Evolutionary conservation across 495 filamentous ascomycete genomes (phyloP), one percentile per base, ranked within the genome.

Genomic region (Symbiotaphrina buchneri): DNA sequence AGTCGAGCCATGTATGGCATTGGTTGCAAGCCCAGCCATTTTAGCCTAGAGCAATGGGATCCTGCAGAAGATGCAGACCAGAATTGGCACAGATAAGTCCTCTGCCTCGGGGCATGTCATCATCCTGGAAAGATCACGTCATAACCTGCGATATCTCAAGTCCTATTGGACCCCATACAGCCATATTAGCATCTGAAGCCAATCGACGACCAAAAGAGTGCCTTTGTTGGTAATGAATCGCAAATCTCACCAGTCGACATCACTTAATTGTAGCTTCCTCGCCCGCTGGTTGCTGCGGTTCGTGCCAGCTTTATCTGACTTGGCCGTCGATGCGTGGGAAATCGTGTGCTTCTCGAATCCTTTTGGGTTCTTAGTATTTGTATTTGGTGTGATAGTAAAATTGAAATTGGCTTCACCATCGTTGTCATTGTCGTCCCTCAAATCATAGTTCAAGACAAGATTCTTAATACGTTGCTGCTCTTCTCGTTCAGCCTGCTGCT

Each of bases 391-490:
- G 54, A 40, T 56, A 58, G 35, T 58, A 28, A 46, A 48, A 42
- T 23, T 45, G 42, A 47, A 54, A 50, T 45, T 41, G 45, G 56
- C n/a, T n/a, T 74, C 61, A 70, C 85, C 82, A 45, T 80, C 66
- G 33, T 61, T 52, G 19, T 83, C 74, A 44, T 71, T 64, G 33
- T 71, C 81, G 31, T 76, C 75, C 21, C 75, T 64, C 33, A 87
- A 70, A 49, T 97, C 87, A 46, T 92, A 92, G 51, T 92, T 95
- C 46, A 97, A 61, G 27, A 97, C 90, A 15, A 95, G 59, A 46
- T 76, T 87, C 56, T 97, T 97, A 63, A 97, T 97, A 28, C 91
- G 79, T 47, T 91, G 77, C 47, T 97, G 87, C 46, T 97, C 87
- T 44, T 87, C 87, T 31, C 77, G 74, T 47, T 94, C 85, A 0